phyloP scores from a whole-genome alignment of 306 rosid genomes.

The Gynostemma pentaphyllum region DNA sequence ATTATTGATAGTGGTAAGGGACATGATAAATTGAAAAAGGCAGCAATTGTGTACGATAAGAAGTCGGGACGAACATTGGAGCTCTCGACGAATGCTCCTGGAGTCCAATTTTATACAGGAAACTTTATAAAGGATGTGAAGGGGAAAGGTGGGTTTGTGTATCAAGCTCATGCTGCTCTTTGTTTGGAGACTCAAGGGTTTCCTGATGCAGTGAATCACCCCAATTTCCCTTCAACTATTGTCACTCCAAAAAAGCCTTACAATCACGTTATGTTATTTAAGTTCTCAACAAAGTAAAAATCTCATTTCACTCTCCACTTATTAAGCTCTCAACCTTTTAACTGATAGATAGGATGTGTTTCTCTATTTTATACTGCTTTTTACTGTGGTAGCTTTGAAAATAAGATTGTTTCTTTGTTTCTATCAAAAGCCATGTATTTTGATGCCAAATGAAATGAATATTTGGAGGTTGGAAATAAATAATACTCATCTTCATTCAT shows the following conservation, averaged over 20 bases:
- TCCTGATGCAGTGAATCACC: conserved; percentile 65
- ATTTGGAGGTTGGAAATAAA: conserved; percentile 2
- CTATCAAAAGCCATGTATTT: not conserved
- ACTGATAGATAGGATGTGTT: not conserved
- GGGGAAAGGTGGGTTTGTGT: conserved; percentile 59
- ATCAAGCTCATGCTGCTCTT: conserved; percentile 35
- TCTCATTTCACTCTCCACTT: conserved; percentile 12
- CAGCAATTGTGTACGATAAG: conserved; percentile 41
- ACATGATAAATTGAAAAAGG: conserved; percentile 21
- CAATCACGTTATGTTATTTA: conserved; percentile 36
- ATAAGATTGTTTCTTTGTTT: not conserved
- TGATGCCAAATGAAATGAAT: not conserved
- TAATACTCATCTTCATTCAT: not conserved
- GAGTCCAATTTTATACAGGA: conserved; percentile 68
- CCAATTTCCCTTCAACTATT: conserved; percentile 67
- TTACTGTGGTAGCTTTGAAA: not conserved
- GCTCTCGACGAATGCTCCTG: conserved; percentile 60
- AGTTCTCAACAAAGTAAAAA: conserved; percentile 39
- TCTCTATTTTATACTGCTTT: not conserved
- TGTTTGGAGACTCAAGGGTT: conserved; percentile 70
- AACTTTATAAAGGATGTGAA: conserved; percentile 37
- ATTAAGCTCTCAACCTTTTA: not conserved
- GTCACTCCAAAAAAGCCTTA: conserved; percentile 45
- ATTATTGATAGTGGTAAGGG: conserved; percentile 34
- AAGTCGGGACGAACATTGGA: conserved; percentile 56